These are phyloP conservation scores for Prunus mira DNA, from an alignment of 306 rosid genomes.

Conservation along the genomic window DNA sequence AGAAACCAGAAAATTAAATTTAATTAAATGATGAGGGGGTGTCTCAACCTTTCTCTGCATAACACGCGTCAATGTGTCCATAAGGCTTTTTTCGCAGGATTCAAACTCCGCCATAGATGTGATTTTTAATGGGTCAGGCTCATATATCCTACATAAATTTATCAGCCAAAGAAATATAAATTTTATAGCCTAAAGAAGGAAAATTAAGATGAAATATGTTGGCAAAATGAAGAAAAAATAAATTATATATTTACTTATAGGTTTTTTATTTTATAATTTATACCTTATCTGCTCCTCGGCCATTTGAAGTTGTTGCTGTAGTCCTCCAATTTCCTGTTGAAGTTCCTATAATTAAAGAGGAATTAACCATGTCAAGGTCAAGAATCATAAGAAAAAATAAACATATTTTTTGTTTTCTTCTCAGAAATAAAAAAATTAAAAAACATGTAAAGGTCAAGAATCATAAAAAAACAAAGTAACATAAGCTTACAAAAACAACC, in stretches of 20 bases:
- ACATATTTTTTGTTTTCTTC: too few relatives aligned
- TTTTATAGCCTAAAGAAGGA: neutral
- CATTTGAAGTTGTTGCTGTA: constrained; percentile 78
- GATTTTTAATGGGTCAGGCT: constrained; percentile 65
- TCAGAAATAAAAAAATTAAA: neutral
- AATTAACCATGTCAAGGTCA: neutral
- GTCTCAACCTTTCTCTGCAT: constrained; percentile 70
- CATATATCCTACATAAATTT: constrained; percentile 42
- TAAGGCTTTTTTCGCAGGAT: constrained; percentile 52
- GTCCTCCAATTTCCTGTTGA: constrained; percentile 57
- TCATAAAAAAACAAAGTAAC: too few relatives aligned
- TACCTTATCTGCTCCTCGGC: constrained; percentile 82
- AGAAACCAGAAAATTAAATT: neutral
- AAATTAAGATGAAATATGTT: neutral
- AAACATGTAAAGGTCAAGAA: neutral
- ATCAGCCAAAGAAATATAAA: neutral
- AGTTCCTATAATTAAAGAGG: constrained; percentile 48
- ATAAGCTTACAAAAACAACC: neutral
- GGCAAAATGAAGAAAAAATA: neutral
- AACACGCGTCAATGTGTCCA: constrained; percentile 62
- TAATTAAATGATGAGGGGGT: neutral
- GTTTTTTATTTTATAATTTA: neutral
- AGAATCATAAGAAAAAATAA: neutral
- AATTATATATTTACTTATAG: neutral
- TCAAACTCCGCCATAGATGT: constrained; percentile 64